phyloP scores from a whole-genome alignment of 139 green algal species.

The Chlorella sp. region DNA sequence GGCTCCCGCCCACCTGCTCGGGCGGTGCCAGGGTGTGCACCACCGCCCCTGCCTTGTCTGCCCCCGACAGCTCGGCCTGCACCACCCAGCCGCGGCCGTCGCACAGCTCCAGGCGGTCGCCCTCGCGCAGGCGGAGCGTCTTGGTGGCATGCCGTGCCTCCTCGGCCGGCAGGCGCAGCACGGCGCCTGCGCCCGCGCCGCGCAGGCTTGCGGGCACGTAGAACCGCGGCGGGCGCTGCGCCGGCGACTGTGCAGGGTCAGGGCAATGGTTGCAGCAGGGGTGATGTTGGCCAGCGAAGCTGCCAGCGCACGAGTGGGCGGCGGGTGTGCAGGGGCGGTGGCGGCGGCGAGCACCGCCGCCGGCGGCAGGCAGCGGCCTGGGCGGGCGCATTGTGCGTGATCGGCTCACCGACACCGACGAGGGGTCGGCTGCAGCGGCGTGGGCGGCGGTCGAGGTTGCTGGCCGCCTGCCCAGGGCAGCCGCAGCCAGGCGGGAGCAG shows the following conservation, averaged over 20 bases:
- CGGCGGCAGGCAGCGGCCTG: background rate
- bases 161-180: background rate
- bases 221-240: constrained; percentile 9
- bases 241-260: too few relatives aligned
- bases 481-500: too few relatives aligned
- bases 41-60: background rate
- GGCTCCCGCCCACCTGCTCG: background rate
- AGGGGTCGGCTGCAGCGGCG: background rate
- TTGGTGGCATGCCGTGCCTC: constrained; percentile 23
- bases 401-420: background rate
- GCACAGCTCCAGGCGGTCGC: constrained; percentile 77
- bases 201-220: constrained; percentile 5
- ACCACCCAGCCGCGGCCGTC: constrained; percentile 72
- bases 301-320: too few relatives aligned
- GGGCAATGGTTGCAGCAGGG: too few relatives aligned
- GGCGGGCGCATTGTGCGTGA: background rate
- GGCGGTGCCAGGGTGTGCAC: background rate
- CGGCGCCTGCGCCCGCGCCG: background rate
- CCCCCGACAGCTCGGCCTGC: background rate
- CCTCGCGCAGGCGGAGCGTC: constrained; percentile 60
- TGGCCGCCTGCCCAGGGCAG: too few relatives aligned
- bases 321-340: too few relatives aligned
- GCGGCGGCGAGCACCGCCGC: background rate
- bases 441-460: too few relatives aligned
- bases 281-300: too few relatives aligned